Conservation (phyloP, 2,329 filamentous ascomycete genomes). For the Ophiostoma pallidulum region DNA sequence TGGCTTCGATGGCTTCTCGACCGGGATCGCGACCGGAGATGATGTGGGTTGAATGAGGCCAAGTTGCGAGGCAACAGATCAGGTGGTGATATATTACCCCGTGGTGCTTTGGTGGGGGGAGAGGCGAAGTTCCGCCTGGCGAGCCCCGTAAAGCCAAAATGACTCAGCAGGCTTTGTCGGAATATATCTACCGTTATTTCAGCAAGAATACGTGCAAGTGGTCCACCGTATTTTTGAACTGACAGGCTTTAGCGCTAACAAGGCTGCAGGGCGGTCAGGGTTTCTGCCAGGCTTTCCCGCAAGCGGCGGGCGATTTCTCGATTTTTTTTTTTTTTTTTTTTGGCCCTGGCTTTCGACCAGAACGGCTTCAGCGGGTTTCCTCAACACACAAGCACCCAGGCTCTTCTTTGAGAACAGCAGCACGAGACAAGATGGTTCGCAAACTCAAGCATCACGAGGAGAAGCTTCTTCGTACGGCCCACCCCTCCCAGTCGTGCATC, state of each 20-base stretch:
- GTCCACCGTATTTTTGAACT: no score
- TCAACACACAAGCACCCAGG: neutral
- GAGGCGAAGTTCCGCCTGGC: neutral
- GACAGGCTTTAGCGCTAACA: neutral
- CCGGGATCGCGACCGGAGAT: neutral
- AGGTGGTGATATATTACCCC: no score
- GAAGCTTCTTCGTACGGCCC: conserved; percentile 56
- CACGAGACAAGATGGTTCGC: conserved; percentile 61
- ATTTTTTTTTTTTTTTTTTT: neutral
- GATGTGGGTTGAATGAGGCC: neutral
- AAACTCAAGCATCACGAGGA: conserved; percentile 97
- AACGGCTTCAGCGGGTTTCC: neutral
- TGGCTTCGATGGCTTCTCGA: no score
- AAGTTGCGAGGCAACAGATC: conserved; percentile 1
- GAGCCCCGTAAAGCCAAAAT: no score
- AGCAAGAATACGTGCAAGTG: no score
- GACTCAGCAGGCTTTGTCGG: no score
- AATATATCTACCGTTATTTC: no score
- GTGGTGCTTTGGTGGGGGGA: no score
- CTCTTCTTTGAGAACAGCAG: no score
- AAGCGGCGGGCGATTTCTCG: neutral
- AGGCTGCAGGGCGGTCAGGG: conserved; percentile 6
- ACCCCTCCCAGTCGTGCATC: no score
- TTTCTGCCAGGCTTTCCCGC: conserved; percentile 9
- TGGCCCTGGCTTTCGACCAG: neutral